Evolutionary conservation across 768 basidiomycete species (phyloP).

Genomic region (Trametes cingulata): DNA sequence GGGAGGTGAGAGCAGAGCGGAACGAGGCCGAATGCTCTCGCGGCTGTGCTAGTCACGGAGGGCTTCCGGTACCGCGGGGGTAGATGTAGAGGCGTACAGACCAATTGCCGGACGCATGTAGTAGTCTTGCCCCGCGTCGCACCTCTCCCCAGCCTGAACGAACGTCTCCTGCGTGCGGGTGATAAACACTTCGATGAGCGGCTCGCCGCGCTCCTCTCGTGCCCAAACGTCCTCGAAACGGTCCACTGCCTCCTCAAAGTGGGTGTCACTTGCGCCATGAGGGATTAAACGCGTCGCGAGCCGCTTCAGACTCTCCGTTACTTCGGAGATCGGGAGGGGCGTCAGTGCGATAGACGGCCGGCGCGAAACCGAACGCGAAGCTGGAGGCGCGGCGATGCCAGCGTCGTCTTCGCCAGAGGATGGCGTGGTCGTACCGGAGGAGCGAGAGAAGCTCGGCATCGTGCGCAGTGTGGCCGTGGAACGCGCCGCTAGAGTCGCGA

Average conservation of each 20-base stretch:
- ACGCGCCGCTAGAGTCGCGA: slow-evolving; percentile 2
- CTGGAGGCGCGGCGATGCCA: slow-evolving; percentile 1
- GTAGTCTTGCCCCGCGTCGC: not conserved
- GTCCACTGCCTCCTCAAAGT: slow-evolving; percentile 21
- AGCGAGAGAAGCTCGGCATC: not conserved
- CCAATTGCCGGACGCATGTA: not conserved
- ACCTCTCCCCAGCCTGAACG: not conserved
- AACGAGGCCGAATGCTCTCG: too few relatives aligned
- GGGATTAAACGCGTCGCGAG: slow-evolving; percentile 2
- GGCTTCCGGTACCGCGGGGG: too few relatives aligned
- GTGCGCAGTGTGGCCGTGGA: slow-evolving; percentile 6
- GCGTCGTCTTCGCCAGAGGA: not conserved
- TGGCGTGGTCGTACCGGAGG: not conserved
- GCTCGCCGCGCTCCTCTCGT: slow-evolving; percentile 9
- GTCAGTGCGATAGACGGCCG: slow-evolving; percentile 6
- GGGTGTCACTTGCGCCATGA: not conserved
- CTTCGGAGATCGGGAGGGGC: slow-evolving; percentile 4
- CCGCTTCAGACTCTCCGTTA: slow-evolving; percentile 14
- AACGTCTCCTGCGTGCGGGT: slow-evolving; percentile 2
- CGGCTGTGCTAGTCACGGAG: too few relatives aligned
- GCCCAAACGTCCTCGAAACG: slow-evolving; percentile 16
- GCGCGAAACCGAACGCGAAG: slow-evolving; percentile 1
- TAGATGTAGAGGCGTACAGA: not conserved
- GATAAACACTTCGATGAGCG: slow-evolving; percentile 17
- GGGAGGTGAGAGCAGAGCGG: too few relatives aligned